phyloP scores from a whole-genome alignment of 768 basidiomycete species.

The Boletellus ananas region DNA sequence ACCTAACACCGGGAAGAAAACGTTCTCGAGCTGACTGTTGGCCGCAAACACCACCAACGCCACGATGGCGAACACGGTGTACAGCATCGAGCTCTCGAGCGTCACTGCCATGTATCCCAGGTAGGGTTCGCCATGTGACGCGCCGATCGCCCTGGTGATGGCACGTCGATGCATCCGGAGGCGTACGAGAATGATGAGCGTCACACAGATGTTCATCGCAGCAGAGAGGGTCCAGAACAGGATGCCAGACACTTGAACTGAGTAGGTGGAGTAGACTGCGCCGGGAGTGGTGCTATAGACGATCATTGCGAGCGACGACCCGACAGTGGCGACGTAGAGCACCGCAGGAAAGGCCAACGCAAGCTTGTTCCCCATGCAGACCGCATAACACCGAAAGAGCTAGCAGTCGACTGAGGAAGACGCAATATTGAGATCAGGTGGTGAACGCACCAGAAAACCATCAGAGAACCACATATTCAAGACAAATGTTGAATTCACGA shows the following conservation, averaged over 20 bases:
- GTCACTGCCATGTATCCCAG: slow-evolving; percentile 24
- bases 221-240: slow-evolving; percentile 14
- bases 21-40: slow-evolving; percentile 22
- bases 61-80: slow-evolving; percentile 11
- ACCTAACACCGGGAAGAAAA: slow-evolving; percentile 24
- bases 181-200: slow-evolving; percentile 10
- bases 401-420: neutral
- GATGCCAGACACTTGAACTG: slow-evolving; percentile 14
- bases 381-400: slow-evolving; percentile 25
- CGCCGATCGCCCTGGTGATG: slow-evolving; percentile 5
- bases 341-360: neutral
- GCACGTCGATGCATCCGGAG: slow-evolving; percentile 18
- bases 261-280: slow-evolving; percentile 13
- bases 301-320: slow-evolving; percentile 15
- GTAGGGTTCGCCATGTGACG: slow-evolving; percentile 17
- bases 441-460: slow-evolving; percentile 19
- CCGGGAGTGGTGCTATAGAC: slow-evolving; percentile 11
- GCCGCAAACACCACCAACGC: slow-evolving; percentile 11
- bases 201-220: slow-evolving; percentile 15
- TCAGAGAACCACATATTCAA: slow-evolving; percentile 22
- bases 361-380: slow-evolving; percentile 11
- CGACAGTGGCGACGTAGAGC: slow-evolving; percentile 18
- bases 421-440: too few relatives aligned
- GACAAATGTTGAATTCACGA: slow-evolving; percentile 9
- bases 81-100: slow-evolving; percentile 22